phyloP scores from a whole-genome alignment of 371 early-diverging fungal genomes.

The Syncephalastrum sp. region DNA sequence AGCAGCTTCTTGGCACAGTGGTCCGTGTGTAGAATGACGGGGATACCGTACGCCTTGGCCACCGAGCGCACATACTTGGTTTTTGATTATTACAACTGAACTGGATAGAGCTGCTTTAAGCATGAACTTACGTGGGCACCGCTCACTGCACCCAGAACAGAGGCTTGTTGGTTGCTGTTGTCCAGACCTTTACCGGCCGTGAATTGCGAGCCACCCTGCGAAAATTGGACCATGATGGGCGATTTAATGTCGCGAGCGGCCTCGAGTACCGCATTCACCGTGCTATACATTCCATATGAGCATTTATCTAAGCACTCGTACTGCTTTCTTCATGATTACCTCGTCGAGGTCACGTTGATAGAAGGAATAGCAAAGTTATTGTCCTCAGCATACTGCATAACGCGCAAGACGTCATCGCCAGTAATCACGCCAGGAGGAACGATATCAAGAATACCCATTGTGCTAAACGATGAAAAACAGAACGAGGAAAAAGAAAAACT shows the following conservation, averaged over 20 bases:
- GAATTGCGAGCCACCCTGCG: slow-evolving; percentile 86
- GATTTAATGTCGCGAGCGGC: slow-evolving; percentile 88
- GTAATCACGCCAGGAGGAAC: slow-evolving; percentile 88
- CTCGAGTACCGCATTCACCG: slow-evolving; percentile 87
- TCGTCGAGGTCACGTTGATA: slow-evolving; percentile 88
- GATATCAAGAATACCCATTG: slow-evolving; percentile 77
- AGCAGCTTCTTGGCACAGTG: slow-evolving; percentile 94
- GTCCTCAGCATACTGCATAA: slow-evolving; percentile 69
- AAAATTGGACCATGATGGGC: slow-evolving; percentile 91
- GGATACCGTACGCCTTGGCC: slow-evolving; percentile 87
- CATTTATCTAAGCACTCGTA: not conserved
- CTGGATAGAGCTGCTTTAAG: not conserved
- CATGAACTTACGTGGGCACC: slow-evolving; percentile 66
- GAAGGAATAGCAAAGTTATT: slow-evolving; percentile 89
- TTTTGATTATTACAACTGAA: no score
- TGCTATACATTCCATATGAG: slow-evolving; percentile 34
- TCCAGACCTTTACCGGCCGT: slow-evolving; percentile 87
- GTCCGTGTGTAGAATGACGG: slow-evolving; percentile 87
- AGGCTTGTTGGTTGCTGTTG: slow-evolving; percentile 84
- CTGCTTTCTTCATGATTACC: slow-evolving; percentile 14
- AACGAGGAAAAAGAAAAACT: slow-evolving; percentile 32
- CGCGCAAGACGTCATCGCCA: slow-evolving; percentile 82
- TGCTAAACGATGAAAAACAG: slow-evolving; percentile 23
- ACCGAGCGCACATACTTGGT: slow-evolving; percentile 76
- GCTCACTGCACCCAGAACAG: slow-evolving; percentile 85